Percentiles rank a stretch among this genome's conserved stretches.
phyloP scores from a whole-genome alignment of 2,329 filamentous ascomycete genomes.

The Fusarium nygamai region DNA sequence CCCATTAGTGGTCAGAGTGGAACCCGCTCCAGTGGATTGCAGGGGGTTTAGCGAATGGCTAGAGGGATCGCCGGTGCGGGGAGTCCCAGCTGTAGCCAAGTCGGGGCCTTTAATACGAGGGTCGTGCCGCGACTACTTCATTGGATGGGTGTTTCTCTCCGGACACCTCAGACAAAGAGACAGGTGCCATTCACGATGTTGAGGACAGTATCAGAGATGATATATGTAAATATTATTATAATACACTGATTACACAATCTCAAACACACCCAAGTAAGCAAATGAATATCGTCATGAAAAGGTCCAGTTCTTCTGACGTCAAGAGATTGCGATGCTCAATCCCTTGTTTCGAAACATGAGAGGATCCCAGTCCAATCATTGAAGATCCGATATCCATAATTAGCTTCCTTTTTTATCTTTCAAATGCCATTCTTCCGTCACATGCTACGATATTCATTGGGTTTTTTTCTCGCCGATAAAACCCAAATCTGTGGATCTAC shows the following conservation, averaged over 20 bases:
- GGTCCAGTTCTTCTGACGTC: slow-evolving; percentile 26
- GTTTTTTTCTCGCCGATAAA: slow-evolving; percentile 13
- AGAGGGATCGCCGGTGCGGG: slow-evolving; percentile 34
- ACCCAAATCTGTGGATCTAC: slow-evolving; percentile 41
- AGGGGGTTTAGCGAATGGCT: slow-evolving; percentile 25
- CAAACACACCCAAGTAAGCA: not conserved
- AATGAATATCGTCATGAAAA: slow-evolving; percentile 27
- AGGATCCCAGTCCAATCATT: slow-evolving; percentile 14
- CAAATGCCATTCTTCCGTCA: slow-evolving; percentile 27
- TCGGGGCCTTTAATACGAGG: slow-evolving; percentile 35
- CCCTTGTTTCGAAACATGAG: slow-evolving; percentile 27
- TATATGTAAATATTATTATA: not conserved
- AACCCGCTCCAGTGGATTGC: slow-evolving; percentile 5
- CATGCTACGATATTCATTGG: slow-evolving; percentile 21
- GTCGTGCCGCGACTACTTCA: slow-evolving; percentile 26
- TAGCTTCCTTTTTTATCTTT: not conserved
- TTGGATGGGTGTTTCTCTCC: slow-evolving; percentile 13
- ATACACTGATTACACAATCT: not conserved
- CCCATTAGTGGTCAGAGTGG: slow-evolving; percentile 1
- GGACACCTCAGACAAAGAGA: not conserved
- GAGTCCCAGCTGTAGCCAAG: slow-evolving; percentile 30
- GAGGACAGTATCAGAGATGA: not conserved
- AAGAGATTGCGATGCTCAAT: slow-evolving; percentile 33
- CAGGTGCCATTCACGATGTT: slow-evolving; percentile 2
- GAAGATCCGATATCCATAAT: slow-evolving; percentile 21